A percentile compares a stretch with the other conserved stretches of the same genome.
Conservation (phyloP, 2,329 filamentous ascomycete genomes). For the Fusarium nygamai region DNA sequence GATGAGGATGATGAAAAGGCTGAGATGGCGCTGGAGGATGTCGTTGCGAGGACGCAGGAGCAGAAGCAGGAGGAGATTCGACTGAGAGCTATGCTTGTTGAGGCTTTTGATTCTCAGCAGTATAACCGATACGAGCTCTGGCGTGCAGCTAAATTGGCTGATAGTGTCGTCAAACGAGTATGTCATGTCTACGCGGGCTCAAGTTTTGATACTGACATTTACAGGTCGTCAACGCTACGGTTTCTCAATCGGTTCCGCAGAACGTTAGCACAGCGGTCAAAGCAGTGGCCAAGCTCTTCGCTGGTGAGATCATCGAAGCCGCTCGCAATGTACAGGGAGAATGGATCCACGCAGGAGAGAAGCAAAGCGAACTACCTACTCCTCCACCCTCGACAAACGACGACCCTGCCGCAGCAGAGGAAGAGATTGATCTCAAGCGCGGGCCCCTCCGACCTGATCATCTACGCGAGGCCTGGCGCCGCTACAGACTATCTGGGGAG, state of each 20-base stretch:
- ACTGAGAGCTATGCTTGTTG: constrained; percentile 68
- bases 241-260: constrained; percentile 79
- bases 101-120: constrained; percentile 73
- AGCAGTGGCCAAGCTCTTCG: constrained; percentile 79
- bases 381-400: constrained; percentile 51
- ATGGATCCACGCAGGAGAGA: constrained; percentile 71
- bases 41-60: constrained; percentile 71
- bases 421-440: constrained; percentile 47
- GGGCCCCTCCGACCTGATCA: constrained; percentile 78
- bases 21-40: constrained; percentile 66
- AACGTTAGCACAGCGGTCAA: constrained; percentile 81
- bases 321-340: constrained; percentile 77
- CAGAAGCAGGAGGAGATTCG: constrained; percentile 71
- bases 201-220: constrained; percentile 9
- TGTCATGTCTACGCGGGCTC: constrained; percentile 33
- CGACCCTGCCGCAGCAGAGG: constrained; percentile 43
- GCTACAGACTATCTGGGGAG: constrained; percentile 71
- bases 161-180: constrained; percentile 75
- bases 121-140: constrained; percentile 76
- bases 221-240: constrained; percentile 80
- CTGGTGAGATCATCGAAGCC: constrained; percentile 78
- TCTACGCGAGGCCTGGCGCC: constrained; percentile 75
- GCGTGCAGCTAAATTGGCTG: constrained; percentile 74
- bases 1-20: constrained; percentile 67
- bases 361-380: constrained; percentile 63